phyloP scores from a whole-genome alignment of 2,329 filamentous ascomycete genomes.

The Trichoderma polysporum region DNA sequence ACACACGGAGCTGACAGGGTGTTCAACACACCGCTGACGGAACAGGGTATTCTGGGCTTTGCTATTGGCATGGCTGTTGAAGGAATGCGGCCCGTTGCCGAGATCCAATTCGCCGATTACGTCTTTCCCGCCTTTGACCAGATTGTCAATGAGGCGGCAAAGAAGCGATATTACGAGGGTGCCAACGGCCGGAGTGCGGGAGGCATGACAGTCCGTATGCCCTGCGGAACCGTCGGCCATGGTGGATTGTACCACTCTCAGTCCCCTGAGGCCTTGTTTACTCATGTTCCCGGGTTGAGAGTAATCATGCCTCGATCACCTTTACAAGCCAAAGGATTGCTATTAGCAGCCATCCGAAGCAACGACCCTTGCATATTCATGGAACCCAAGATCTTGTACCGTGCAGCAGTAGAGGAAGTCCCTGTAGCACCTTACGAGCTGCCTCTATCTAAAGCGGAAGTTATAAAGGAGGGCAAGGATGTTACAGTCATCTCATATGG shows the following conservation, averaged over 20 bases:
- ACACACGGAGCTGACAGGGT: constrained; percentile 86
- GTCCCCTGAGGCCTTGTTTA: constrained; percentile 84
- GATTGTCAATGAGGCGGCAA: constrained; percentile 89
- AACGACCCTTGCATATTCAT: constrained; percentile 90
- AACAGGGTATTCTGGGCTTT: constrained; percentile 94
- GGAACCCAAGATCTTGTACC: constrained; percentile 92
- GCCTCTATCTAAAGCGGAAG: constrained; percentile 80
- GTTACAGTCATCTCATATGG: constrained; percentile 87
- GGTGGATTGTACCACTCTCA: constrained; percentile 87
- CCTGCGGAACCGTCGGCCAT: constrained; percentile 84
- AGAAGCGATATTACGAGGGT: constrained; percentile 76
- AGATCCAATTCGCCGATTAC: constrained; percentile 96
- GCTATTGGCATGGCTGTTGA: constrained; percentile 86
- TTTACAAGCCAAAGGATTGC: constrained; percentile 81
- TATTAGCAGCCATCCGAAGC: constrained; percentile 72
- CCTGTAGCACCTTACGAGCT: constrained; percentile 78
- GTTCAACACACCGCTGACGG: constrained; percentile 93
- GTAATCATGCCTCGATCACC: constrained; percentile 87
- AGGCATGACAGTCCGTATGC: constrained; percentile 86
- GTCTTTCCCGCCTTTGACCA: constrained; percentile 92
- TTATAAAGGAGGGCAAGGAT: constrained; percentile 76
- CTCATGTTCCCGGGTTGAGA: constrained; percentile 79
- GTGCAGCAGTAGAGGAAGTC: constrained; percentile 88
- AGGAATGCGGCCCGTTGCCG: constrained; percentile 88
- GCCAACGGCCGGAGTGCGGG: constrained; percentile 61